Evolutionary conservation across 2,329 filamentous ascomycete genomes (phyloP).

Genomic region (Tolypocladium nubicola): DNA sequence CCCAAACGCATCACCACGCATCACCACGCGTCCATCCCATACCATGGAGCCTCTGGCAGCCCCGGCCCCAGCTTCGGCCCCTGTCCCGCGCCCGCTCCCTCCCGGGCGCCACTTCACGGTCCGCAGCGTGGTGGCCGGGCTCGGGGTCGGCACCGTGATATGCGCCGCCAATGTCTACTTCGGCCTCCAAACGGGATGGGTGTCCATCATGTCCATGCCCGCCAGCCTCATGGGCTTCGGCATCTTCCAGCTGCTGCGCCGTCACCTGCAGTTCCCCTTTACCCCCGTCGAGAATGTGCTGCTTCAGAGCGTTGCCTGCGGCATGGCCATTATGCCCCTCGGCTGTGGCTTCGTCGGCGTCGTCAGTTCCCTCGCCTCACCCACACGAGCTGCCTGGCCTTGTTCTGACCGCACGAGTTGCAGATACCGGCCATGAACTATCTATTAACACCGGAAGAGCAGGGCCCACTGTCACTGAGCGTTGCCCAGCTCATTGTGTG

Average conservation of each 20-base stretch:
- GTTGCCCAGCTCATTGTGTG: conserved; percentile 75
- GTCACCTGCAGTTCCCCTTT: conserved; percentile 69
- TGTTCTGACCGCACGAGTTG: conserved; percentile 1
- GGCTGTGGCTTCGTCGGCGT: conserved; percentile 95
- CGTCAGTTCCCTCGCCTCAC: conserved; percentile 22
- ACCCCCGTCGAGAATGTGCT: conserved; percentile 93
- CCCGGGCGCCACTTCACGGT: conserved; percentile 67
- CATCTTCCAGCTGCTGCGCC: conserved; percentile 72
- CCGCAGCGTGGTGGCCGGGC: conserved; percentile 68
- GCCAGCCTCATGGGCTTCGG: conserved; percentile 90
- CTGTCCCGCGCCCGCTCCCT: conserved; percentile 11
- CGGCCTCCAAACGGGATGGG: conserved; percentile 72
- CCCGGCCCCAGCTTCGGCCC: conserved; percentile 1
- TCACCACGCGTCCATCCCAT: not conserved
- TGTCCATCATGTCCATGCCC: conserved; percentile 90
- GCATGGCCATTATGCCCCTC: conserved; percentile 92
- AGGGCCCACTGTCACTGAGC: conserved; percentile 62
- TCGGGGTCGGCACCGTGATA: conserved; percentile 79
- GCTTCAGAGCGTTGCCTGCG: conserved; percentile 89
- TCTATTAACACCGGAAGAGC: conserved; percentile 65
- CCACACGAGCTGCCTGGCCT: not conserved
- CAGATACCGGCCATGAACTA: conserved; percentile 83
- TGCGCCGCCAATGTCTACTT: conserved; percentile 99
- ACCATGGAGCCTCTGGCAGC: not conserved
- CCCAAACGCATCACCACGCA: not conserved